Evolutionary conservation across 2,329 filamentous ascomycete species (phyloP).

Genomic region (Ampelomyces quisqualis): DNA sequence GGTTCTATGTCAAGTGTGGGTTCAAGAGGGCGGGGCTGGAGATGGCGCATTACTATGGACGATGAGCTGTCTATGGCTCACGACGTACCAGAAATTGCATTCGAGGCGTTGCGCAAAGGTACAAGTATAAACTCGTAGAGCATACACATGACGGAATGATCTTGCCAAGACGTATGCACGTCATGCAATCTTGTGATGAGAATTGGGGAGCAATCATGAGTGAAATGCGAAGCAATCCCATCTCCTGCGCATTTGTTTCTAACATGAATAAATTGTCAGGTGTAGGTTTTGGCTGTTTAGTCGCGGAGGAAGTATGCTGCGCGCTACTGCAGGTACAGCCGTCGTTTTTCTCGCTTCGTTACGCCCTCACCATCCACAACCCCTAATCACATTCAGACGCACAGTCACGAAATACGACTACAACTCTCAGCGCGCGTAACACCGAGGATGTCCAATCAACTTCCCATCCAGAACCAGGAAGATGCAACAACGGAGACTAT

Average conservation of each 20-base stretch:
- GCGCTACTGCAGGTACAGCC: slow-evolving; percentile 9
- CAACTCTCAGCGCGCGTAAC: too few species aligned
- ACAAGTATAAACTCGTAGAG: background rate
- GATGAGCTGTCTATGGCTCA: slow-evolving; percentile 9
- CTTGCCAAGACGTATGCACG: too few species aligned
- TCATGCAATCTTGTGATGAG: too few species aligned
- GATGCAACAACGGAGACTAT: background rate
- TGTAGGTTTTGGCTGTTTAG: too few species aligned
- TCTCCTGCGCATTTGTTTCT: too few species aligned
- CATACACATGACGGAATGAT: background rate
- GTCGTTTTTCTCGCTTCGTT: slow-evolving; percentile 12
- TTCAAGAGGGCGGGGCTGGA: slow-evolving; percentile 89
- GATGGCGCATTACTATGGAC: slow-evolving; percentile 88
- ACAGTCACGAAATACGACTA: too few species aligned
- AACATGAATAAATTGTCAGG: too few species aligned
- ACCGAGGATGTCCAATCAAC: too few species aligned
- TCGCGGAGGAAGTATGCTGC: background rate
- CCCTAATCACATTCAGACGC: background rate
- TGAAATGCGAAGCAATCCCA: too few species aligned
- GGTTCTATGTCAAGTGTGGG: slow-evolving; percentile 97
- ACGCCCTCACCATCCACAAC: background rate
- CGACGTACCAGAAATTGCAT: slow-evolving; percentile 3
- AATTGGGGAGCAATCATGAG: too few species aligned
- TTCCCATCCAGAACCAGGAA: background rate
- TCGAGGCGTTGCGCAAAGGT: slow-evolving; percentile 2